Conservation (phyloP, 78 protist species). For the Goniomonas avonlea region DNA sequence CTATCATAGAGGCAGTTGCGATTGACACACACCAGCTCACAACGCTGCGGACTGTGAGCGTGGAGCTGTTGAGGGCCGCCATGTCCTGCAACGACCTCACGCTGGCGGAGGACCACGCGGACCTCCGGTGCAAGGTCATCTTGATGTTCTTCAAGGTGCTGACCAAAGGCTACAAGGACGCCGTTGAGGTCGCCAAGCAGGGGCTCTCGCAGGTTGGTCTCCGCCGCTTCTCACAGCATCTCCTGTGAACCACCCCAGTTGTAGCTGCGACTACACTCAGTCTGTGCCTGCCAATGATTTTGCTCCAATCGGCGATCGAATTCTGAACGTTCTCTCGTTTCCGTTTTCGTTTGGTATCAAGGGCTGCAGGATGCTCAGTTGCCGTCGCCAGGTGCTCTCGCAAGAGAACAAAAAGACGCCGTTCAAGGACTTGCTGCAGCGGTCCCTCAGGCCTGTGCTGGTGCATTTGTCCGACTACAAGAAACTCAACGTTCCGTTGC, state of each 20-base stretch:
- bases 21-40: no score
- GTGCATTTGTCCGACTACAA: constrained; percentile 61
- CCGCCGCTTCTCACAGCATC: background rate
- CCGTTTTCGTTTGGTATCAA: no score
- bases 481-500: constrained; percentile 57
- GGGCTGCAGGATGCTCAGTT: no score
- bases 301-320: no score
- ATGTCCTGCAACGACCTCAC: constrained; percentile 9
- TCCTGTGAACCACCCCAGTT: no score
- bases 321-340: no score
- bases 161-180: constrained; percentile 33
- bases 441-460: constrained; percentile 72
- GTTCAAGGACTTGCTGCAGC: constrained; percentile 67
- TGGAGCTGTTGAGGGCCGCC: constrained; percentile 18
- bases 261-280: no score
- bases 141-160: constrained; percentile 48
- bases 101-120: background rate
- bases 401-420: constrained; percentile 27
- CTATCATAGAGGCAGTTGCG: no score
- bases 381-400: no score
- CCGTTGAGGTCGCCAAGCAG: constrained; percentile 43
- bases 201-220: constrained; percentile 21
- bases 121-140: constrained; percentile 50
- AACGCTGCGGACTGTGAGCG: background rate
- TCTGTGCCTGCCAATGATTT: no score